These are phyloP conservation scores for Trichoderma sp. DNA, from an alignment of 2,329 filamentous ascomycete species.

Conservation along the genomic window DNA sequence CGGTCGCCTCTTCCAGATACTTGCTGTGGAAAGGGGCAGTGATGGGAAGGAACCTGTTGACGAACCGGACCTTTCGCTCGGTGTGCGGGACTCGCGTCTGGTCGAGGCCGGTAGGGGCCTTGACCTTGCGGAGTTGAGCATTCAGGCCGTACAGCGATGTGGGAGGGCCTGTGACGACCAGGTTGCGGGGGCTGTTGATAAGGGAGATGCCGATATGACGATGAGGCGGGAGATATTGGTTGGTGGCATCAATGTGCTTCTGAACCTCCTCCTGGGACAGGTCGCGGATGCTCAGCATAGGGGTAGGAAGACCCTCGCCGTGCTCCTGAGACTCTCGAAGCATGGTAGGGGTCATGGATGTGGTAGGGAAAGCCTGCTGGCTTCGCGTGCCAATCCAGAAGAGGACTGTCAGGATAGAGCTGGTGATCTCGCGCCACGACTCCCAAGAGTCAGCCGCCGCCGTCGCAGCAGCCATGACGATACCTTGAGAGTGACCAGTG, in stretches of 20 bases:
- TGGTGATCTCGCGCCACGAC: slow-evolving; percentile 78
- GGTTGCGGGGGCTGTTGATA: slow-evolving; percentile 94
- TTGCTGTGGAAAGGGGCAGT: slow-evolving; percentile 98
- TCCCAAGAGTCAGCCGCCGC: slow-evolving; percentile 93
- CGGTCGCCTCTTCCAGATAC: slow-evolving; percentile 80
- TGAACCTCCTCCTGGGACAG: slow-evolving; percentile 86
- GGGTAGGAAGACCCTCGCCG: slow-evolving; percentile 92
- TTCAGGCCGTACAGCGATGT: slow-evolving; percentile 97
- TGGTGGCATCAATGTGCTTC: slow-evolving; percentile 94
- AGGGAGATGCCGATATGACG: slow-evolving; percentile 94
- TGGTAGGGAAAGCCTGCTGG: slow-evolving; percentile 95
- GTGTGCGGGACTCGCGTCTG: slow-evolving; percentile 94
- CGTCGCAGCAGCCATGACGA: slow-evolving; percentile 89
- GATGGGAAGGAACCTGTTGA: slow-evolving; percentile 95
- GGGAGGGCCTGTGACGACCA: slow-evolving; percentile 94
- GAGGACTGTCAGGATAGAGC: slow-evolving; percentile 82
- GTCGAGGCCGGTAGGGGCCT: slow-evolving; percentile 94
- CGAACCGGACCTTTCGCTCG: slow-evolving; percentile 93
- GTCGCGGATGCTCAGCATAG: slow-evolving; percentile 97
- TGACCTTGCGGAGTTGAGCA: slow-evolving; percentile 91
- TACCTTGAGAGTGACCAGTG: slow-evolving; percentile 95
- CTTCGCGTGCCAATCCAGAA: slow-evolving; percentile 99
- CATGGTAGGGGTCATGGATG: slow-evolving; percentile 86
- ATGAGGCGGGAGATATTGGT: slow-evolving; percentile 90
- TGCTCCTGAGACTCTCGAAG: slow-evolving; percentile 92